A percentile compares a stretch with the other conserved stretches of the same genome.
These are phyloP conservation scores for Chalciporus sphaerocephalus DNA, from an alignment of 768 basidiomycete genomes.

Conservation along the genomic window DNA sequence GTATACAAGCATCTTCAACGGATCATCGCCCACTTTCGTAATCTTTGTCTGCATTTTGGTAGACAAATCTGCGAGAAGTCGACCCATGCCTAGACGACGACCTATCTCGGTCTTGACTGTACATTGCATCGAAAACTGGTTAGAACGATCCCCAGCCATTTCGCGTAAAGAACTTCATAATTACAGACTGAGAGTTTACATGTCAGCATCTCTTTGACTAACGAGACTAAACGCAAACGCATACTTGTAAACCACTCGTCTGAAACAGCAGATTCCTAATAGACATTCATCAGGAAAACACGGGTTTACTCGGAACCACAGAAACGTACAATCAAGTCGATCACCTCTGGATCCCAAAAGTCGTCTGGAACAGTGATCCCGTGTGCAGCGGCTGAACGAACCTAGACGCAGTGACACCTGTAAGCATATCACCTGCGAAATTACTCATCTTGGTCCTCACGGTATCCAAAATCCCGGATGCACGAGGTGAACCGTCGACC, in stretches of 20 bases:
- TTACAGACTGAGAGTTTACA: conserved; percentile 21
- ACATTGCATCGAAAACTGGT: conserved; percentile 11
- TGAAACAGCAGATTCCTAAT: conserved; percentile 66
- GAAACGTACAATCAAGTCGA: conserved; percentile 52
- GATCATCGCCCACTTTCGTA: conserved; percentile 40
- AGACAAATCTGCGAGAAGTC: conserved; percentile 61
- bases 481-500: conserved; percentile 70
- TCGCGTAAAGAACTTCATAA: conserved; percentile 2
- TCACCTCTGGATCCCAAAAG: conserved; percentile 58
- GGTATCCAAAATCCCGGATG: conserved; percentile 72
- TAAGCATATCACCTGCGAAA: background rate
- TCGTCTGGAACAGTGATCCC: conserved; percentile 67
- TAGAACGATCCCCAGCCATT: background rate
- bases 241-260: conserved; percentile 74
- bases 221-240: conserved; percentile 5
- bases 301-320: background rate
- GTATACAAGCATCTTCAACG: conserved; percentile 63
- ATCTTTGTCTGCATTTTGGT: conserved; percentile 59
- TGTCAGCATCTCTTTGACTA: conserved; percentile 1
- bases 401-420: conserved; percentile 34
- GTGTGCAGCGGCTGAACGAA: conserved; percentile 67
- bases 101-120: conserved; percentile 73
- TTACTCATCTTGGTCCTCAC: conserved; percentile 30
- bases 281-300: background rate
- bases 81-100: conserved; percentile 72